phyloP scores from a whole-genome alignment of 805 yeast genomes.

The Pichia phayaonensis region DNA sequence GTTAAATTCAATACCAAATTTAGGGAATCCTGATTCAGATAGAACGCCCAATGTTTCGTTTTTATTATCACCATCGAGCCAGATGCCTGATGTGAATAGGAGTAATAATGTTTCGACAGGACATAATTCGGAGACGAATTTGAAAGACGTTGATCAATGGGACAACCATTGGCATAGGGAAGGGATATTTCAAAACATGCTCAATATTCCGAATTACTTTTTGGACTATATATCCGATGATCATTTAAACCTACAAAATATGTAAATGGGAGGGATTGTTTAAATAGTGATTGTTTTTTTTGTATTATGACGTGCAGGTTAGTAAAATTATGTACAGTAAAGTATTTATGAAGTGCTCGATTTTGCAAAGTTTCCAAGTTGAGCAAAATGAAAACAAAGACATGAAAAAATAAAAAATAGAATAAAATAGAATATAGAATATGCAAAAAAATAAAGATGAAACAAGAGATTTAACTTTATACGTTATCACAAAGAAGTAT shows the following conservation, averaged over 20 bases:
- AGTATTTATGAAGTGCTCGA: background rate
- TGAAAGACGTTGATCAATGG: background rate
- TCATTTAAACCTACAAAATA: background rate
- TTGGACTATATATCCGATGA: conserved; percentile 16
- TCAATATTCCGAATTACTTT: conserved; percentile 26
- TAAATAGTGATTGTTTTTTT: no score
- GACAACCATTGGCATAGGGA: background rate
- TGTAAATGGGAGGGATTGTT: no score
- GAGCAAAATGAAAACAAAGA: background rate
- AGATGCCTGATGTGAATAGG: background rate
- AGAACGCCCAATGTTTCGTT: conserved; percentile 4
- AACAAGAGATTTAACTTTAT: no score
- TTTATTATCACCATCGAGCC: conserved; percentile 3
- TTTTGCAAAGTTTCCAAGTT: background rate
- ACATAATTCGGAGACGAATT: background rate
- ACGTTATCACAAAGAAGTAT: background rate
- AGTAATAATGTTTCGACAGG: background rate
- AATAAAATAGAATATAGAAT: no score
- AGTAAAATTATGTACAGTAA: no score
- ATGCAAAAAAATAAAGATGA: no score
- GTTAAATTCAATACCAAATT: background rate
- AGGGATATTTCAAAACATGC: conserved; percentile 24
- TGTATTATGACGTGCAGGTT: no score
- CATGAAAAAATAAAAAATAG: background rate
- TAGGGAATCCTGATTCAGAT: background rate